phyloP scores from a whole-genome alignment of 2,329 filamentous ascomycete genomes.

The Colletotrichum kahawae region DNA sequence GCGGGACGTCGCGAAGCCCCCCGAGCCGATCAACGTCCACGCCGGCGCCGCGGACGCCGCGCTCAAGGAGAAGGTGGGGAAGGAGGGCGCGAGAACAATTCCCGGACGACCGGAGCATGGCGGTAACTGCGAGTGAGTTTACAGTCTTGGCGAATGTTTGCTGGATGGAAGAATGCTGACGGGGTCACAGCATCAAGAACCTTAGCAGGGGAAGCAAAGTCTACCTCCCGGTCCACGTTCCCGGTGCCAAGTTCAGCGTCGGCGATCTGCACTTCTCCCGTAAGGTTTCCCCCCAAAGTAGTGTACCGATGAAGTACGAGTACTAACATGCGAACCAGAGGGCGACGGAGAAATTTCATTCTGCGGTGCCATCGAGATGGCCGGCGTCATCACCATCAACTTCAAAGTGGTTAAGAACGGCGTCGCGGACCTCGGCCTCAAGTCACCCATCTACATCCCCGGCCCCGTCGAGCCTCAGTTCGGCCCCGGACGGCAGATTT shows the following conservation, averaged over 20 bases:
- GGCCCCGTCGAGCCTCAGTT: constrained; percentile 90
- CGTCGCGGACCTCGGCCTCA: constrained; percentile 75
- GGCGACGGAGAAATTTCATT: constrained; percentile 92
- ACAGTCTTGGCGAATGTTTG: not conserved
- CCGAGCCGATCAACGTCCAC: constrained; percentile 73
- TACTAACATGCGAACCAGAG: constrained; percentile 46
- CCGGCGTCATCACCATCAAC: constrained; percentile 87
- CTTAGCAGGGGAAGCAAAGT: constrained; percentile 80
- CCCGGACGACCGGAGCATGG: constrained; percentile 86
- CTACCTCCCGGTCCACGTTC: constrained; percentile 85
- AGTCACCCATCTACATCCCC: constrained; percentile 83
- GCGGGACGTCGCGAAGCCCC: constrained; percentile 78
- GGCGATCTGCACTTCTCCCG: constrained; percentile 86
- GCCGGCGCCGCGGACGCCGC: constrained; percentile 67
- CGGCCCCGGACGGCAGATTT: constrained; percentile 79
- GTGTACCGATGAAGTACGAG: not conserved
- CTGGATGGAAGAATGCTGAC: constrained; percentile 6
- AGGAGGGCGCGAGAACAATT: constrained; percentile 83
- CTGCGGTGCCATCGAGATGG: constrained; percentile 93
- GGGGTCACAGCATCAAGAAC: constrained; percentile 70
- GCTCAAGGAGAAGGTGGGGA: constrained; percentile 70
- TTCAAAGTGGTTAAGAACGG: constrained; percentile 87
- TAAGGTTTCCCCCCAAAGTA: constrained; percentile 30
- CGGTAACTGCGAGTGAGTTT: constrained; percentile 75
- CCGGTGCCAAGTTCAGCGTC: constrained; percentile 87